Conservation (phyloP, 2,329 filamentous ascomycete genomes). For the Penicillium sp. region DNA sequence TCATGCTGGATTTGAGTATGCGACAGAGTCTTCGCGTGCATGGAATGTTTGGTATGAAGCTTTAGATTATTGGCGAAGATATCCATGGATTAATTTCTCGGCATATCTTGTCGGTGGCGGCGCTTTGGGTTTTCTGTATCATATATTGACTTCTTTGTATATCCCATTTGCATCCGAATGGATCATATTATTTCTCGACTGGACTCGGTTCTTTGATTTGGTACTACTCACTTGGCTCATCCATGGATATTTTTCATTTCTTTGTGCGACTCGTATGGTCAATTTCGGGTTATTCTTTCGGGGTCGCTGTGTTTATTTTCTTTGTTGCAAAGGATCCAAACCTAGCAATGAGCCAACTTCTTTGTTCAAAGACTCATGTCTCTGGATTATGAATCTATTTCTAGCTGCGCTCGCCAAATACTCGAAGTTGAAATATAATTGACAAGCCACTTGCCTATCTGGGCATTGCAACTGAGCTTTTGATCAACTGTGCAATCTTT, state of each 20-base stretch:
- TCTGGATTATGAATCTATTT: neutral
- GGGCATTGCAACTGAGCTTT: neutral
- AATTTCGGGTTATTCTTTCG: neutral
- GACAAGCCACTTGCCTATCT: neutral
- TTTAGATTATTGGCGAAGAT: slow-evolving; percentile 42
- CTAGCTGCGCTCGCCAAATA: neutral
- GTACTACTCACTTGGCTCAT: too few relatives aligned
- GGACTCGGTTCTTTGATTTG: neutral
- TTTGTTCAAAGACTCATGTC: neutral
- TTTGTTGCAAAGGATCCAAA: neutral
- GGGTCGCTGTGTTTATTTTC: neutral
- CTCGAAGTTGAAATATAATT: neutral
- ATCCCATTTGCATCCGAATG: neutral
- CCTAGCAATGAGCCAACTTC: neutral
- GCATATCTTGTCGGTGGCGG: slow-evolving; percentile 24
- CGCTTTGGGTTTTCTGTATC: slow-evolving; percentile 15
- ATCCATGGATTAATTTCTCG: slow-evolving; percentile 5
- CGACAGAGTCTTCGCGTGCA: slow-evolving; percentile 85
- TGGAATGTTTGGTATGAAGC: slow-evolving; percentile 91
- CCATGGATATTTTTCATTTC: neutral
- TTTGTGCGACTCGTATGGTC: neutral
- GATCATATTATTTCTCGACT: neutral
- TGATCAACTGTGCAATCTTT: neutral
- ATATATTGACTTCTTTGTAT: slow-evolving; percentile 9
- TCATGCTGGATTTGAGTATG: slow-evolving; percentile 97